phyloP scores from a whole-genome alignment of 495 filamentous ascomycete species.

The Oleoguttula mirabilis region DNA sequence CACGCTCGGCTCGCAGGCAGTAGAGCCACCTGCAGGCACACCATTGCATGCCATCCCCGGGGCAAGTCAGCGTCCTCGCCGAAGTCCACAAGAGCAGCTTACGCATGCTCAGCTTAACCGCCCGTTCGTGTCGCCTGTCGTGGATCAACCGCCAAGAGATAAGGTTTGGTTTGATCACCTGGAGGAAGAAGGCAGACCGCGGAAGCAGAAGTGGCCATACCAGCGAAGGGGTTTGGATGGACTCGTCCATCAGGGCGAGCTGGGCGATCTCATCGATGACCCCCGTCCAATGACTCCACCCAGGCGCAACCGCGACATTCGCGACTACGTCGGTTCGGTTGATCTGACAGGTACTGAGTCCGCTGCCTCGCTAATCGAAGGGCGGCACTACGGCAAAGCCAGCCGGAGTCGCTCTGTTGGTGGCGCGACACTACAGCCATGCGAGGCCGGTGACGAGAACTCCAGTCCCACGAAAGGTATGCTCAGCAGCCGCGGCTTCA shows the following conservation, averaged over 20 bases:
- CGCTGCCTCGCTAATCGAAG: neutral
- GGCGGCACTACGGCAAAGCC: neutral
- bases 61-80: too few species aligned
- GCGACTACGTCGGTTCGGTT: conserved; percentile 18
- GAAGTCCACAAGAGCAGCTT: too few species aligned
- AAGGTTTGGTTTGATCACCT: conserved; percentile 29
- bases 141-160: conserved; percentile 7
- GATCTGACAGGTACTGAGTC: neutral
- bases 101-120: too few species aligned
- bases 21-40: too few species aligned
- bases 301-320: conserved; percentile 23
- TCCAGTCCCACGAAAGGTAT: neutral
- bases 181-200: neutral
- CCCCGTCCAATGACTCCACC: conserved; percentile 12
- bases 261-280: conserved; percentile 14
- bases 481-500: conserved; percentile 3
- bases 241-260: conserved; percentile 17
- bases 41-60: too few species aligned
- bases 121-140: too few species aligned
- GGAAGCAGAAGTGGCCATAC: neutral
- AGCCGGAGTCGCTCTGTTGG: neutral
- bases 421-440: neutral
- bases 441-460: conserved; percentile 3
- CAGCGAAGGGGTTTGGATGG: neutral
- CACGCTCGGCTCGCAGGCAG: too few species aligned